Evolutionary conservation across 129 eudicot genomes (phyloP).

Genomic region (Tagetes erecta): DNA sequence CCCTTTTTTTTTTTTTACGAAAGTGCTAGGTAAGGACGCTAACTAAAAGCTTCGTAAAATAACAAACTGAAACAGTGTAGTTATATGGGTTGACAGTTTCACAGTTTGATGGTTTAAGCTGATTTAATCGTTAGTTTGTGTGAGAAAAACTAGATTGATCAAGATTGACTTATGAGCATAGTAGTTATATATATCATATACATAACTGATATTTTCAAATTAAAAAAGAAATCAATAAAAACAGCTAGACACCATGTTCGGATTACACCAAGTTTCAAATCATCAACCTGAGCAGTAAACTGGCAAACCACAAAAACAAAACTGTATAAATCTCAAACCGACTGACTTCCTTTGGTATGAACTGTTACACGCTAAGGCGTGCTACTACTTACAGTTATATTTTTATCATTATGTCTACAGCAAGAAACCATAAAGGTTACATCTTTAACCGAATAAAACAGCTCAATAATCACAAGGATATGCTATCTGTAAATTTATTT

Average conservation of each 20-base stretch:
- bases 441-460: slow-evolving; percentile 7
- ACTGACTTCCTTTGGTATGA: not conserved
- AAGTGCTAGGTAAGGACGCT: no score
- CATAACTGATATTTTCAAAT: not conserved
- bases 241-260: not conserved
- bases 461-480: slow-evolving; percentile 10
- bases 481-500: slow-evolving; percentile 14
- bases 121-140: no score
- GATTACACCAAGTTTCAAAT: not conserved
- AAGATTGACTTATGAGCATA: no score
- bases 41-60: no score
- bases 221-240: not conserved
- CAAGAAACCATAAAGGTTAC: not conserved
- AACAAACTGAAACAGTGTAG: no score
- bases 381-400: not conserved
- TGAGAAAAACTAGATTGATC: no score
- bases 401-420: not conserved
- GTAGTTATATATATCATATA: not conserved
- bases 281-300: not conserved
- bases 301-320: not conserved
- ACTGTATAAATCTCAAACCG: not conserved
- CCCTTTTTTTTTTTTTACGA: no score
- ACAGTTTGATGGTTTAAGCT: no score
- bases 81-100: no score
- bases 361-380: not conserved